Conservation (phyloP, 805 yeast genomes). For the Metschnikowia cubensis region DNA sequence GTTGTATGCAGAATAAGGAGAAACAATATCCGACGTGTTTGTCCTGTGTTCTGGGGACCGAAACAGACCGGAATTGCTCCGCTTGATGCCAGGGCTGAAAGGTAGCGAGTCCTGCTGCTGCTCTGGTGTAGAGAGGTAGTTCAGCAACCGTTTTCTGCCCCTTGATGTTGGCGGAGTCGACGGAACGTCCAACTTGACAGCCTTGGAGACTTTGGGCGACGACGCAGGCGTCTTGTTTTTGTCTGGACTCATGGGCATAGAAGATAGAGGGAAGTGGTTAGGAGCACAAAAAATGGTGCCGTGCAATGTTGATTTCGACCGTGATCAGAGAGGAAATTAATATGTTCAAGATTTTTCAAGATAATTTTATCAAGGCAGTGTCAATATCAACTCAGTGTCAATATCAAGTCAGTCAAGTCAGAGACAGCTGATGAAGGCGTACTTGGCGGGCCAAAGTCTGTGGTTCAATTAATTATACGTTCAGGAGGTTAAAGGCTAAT, state of each 20-base stretch:
- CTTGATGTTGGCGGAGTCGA: slow-evolving; percentile 26
- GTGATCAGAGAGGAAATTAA: too few species aligned
- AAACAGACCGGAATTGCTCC: slow-evolving; percentile 27
- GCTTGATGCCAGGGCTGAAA: slow-evolving; percentile 37
- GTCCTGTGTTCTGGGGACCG: slow-evolving; percentile 35
- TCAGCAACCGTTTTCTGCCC: slow-evolving; percentile 24
- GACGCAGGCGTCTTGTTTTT: slow-evolving; percentile 28
- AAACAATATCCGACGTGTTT: slow-evolving; percentile 21
- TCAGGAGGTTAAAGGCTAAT: too few species aligned
- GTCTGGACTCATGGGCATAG: not conserved
- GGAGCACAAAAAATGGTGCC: too few species aligned
- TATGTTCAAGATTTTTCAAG: too few species aligned
- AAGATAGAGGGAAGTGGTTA: too few species aligned
- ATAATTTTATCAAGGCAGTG: too few species aligned
- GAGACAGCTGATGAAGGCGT: too few species aligned
- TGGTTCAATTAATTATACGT: too few species aligned
- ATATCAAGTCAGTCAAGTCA: too few species aligned
- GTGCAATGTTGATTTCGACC: too few species aligned
- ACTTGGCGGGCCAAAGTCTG: too few species aligned
- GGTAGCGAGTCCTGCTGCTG: slow-evolving; percentile 28
- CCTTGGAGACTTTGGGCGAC: slow-evolving; percentile 29
- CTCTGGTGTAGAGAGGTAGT: slow-evolving; percentile 37
- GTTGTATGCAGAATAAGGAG: slow-evolving; percentile 25
- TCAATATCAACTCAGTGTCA: too few species aligned
- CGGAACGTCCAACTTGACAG: slow-evolving; percentile 22